Conservation (phyloP, 805 yeast species). For the Saccharomycopsis schoenii region DNA sequence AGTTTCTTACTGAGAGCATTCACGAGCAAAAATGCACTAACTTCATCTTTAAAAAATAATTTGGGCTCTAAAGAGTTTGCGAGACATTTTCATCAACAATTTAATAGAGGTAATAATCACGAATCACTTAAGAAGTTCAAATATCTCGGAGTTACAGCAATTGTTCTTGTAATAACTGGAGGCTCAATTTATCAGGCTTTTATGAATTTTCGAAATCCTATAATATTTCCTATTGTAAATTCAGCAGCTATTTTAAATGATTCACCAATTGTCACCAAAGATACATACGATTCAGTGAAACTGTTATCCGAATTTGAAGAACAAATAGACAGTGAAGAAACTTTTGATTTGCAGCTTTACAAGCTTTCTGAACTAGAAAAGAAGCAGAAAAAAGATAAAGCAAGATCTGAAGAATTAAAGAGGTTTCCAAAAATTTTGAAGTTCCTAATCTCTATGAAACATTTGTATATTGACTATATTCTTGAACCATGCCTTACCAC, state of each 20-base stretch:
- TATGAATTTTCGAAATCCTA: neutral
- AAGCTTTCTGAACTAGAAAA: conserved; percentile 50
- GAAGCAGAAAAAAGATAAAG: conserved; percentile 27
- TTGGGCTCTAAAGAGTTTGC: neutral
- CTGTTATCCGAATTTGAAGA: neutral
- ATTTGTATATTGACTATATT: conserved; percentile 40
- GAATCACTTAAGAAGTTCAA: neutral
- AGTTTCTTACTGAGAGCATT: neutral
- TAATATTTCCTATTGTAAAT: neutral
- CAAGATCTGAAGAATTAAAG: conserved; percentile 26
- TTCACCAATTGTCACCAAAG: neutral
- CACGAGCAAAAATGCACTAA: neutral
- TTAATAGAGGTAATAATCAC: neutral
- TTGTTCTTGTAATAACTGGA: neutral
- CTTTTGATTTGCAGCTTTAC: conserved; percentile 61
- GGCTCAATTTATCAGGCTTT: neutral
- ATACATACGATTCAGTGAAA: neutral
- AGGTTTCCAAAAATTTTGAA: conserved; percentile 16
- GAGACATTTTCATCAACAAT: neutral
- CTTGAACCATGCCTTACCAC: conserved; percentile 63
- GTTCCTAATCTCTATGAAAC: conserved; percentile 33
- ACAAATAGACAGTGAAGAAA: conserved; percentile 29
- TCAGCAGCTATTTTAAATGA: neutral
- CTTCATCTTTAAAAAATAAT: neutral
- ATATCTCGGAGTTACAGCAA: neutral